These are phyloP conservation scores for Plasmodium chabaudi DNA, from an alignment of 169 alveolate genomes.

Conservation along the genomic window DNA sequence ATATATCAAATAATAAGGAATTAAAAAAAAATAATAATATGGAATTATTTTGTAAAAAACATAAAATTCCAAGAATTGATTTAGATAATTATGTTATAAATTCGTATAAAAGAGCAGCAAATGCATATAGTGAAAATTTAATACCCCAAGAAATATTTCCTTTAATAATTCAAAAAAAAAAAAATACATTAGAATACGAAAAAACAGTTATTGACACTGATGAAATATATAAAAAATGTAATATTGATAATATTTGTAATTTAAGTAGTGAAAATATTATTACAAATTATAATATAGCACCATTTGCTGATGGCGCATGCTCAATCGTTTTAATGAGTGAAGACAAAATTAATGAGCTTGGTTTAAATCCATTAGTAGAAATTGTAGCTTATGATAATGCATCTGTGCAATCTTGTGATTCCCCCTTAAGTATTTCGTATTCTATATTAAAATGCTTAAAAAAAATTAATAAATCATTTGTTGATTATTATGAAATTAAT, in stretches of 20 bases:
- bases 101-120: slow-evolving; percentile 78
- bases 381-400: slow-evolving; percentile 77
- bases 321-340: slow-evolving; percentile 70
- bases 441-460: slow-evolving; percentile 50
- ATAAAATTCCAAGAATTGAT: slow-evolving; percentile 77
- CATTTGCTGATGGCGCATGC: slow-evolving; percentile 75
- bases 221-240: slow-evolving; percentile 45
- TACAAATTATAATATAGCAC: slow-evolving; percentile 62
- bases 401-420: slow-evolving; percentile 61
- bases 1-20: slow-evolving; percentile 33
- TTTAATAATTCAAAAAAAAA: slow-evolving; percentile 65
- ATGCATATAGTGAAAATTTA: slow-evolving; percentile 81
- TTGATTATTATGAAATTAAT: slow-evolving; percentile 81
- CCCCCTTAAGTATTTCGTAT: slow-evolving; percentile 72
- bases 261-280: slow-evolving; percentile 47
- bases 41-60: slow-evolving; percentile 74
- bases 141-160: slow-evolving; percentile 81
- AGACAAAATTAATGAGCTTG: slow-evolving; percentile 52
- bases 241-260: slow-evolving; percentile 73
- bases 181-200: slow-evolving; percentile 12
- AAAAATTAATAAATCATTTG: slow-evolving; percentile 46
- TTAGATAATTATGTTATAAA: slow-evolving; percentile 78
- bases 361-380: slow-evolving; percentile 73
- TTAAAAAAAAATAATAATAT: slow-evolving; percentile 63
- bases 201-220: slow-evolving; percentile 24